These are phyloP conservation scores for Bothriochloa decipiens DNA, from an alignment of 176 grass and related monocot genomes.

Conservation along the genomic window DNA sequence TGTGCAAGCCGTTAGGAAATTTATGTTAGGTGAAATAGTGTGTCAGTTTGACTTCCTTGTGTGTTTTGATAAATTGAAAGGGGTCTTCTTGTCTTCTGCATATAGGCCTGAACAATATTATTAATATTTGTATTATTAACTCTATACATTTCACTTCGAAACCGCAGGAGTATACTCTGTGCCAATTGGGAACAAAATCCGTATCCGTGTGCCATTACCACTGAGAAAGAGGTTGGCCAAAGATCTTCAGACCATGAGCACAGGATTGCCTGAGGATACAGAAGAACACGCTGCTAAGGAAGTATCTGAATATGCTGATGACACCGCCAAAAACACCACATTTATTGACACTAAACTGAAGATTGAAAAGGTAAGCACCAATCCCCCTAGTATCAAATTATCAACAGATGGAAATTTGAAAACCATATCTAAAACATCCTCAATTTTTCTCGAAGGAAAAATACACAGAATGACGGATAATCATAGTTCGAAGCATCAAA, in stretches of 20 bases:
- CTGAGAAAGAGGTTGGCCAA: slow-evolving; percentile 29
- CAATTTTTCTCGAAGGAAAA: no score
- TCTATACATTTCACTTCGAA: slow-evolving; percentile 22
- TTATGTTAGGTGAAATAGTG: neutral
- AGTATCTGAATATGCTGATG: neutral
- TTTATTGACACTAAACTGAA: neutral
- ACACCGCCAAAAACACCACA: neutral
- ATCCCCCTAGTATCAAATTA: neutral
- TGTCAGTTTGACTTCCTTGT: neutral
- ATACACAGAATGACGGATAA: no score
- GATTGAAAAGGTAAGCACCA: slow-evolving; percentile 2
- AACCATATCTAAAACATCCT: no score
- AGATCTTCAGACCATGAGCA: neutral
- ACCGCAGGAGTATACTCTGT: slow-evolving; percentile 30
- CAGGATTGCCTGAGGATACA: neutral
- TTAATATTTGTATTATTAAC: neutral
- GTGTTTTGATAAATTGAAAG: slow-evolving; percentile 8
- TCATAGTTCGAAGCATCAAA: no score
- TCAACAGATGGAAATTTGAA: neutral
- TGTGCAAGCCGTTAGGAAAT: neutral
- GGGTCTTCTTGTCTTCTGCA: slow-evolving; percentile 20
- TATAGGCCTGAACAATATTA: slow-evolving; percentile 11
- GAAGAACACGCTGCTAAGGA: slow-evolving; percentile 5
- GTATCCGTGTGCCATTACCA: slow-evolving; percentile 43
- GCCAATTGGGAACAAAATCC: slow-evolving; percentile 29